Evolutionary conservation across 2,329 filamentous ascomycete species (phyloP), one percentile per base, ranked within the genome.

Genomic region (Tympanopsis confertula): DNA sequence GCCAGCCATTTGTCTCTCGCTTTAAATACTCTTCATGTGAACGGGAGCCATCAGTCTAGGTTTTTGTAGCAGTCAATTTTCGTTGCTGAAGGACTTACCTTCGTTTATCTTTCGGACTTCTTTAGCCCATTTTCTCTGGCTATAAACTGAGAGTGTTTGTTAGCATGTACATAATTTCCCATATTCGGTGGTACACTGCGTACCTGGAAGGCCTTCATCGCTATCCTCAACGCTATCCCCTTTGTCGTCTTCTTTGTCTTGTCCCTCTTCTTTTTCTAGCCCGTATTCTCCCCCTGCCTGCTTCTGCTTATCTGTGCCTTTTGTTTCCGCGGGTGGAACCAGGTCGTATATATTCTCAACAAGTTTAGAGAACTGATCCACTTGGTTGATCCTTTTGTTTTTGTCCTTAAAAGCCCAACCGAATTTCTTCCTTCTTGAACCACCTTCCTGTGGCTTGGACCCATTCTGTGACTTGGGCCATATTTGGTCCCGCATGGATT

Each of bases 1-100:
- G 20, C 49, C 47, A 51, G 2, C 36, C 29, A 20, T 42, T 36
- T 7, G 50, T 19, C 3, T 44, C 42, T 13, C 39, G 38, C 17
- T 40, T 39, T 18, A 26, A 37, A 7, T 36, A 24, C 2, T 35
- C 42, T 44, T 13, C 13, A 14, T n/a, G n/a, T n/a, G n/a, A n/a
- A n/a, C 24, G 24, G 12, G 12, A 29, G 24, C 24, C 12, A 29
- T 29, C 12, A 12, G 12, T 12, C 24, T n/a, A 29, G 24, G 12
- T 12, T 12, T n/a, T 12, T n/a, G 12, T 29, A 29, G 12, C 12
- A n/a, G 12, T n/a, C 12, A 12, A 12, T n/a, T 29, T 12, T 29
- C n/a, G 12, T n/a, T 29, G 24, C 24, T n/a, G 24, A 29, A 12
- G 24, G 12, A 12, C 12, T n/a, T 29, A n/a, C 24, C n/a, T n/a